Base-by-base conservation (phyloP, 768 basidiomycete genomes). In the Suillus paluster region DNA sequence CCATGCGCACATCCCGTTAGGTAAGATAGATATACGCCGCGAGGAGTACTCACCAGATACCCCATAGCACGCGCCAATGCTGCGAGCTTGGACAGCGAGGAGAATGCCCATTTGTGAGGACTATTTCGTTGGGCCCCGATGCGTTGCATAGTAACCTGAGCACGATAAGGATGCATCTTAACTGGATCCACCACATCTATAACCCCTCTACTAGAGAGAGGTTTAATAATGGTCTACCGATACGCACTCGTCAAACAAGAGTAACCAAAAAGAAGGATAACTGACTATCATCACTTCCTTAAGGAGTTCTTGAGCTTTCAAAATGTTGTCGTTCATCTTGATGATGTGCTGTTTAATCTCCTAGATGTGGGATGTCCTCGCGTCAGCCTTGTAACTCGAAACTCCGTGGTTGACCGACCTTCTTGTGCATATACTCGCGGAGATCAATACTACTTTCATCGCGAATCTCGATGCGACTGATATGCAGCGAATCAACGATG, bases 381-480 rank as follows among this genome's bases (percentile, higher is more conserved):
- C 6, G 8, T 60, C 58, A 60, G 59, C 15, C 12, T 19, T 30
- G 27, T 34, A 25, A 17, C 38, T 55, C 54, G 23, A 19, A 59
- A 38, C 59, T 25, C 30, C 33, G 17, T 5, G 30, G 23, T 65
- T 36, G 64, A 60, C 54, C 69, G 33, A 89, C 94, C 83, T 99
- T 99, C 66, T 92, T 86, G 70, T 95, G 89, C 67, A 97, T 84
- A 70, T 97, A 99, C 39, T 84, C 83, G 65, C 85, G 84, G 39
- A 99, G 80, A 77, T 99, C 97, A 27, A 95, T 75, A 68, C 94
- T 95, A 60, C 88, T 83, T 70, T 98, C 97, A 70, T 97, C 88
- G 57, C 97, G 85, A 64, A 99, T 93, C 71, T 99, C 97, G 61
- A 99, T 96, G 61, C 88, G 86, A 67, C 95, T 95, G 59, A 99